These are phyloP conservation scores for Backusella circina DNA, from an alignment of 192 early-diverging fungal species.

Conservation along the genomic window DNA sequence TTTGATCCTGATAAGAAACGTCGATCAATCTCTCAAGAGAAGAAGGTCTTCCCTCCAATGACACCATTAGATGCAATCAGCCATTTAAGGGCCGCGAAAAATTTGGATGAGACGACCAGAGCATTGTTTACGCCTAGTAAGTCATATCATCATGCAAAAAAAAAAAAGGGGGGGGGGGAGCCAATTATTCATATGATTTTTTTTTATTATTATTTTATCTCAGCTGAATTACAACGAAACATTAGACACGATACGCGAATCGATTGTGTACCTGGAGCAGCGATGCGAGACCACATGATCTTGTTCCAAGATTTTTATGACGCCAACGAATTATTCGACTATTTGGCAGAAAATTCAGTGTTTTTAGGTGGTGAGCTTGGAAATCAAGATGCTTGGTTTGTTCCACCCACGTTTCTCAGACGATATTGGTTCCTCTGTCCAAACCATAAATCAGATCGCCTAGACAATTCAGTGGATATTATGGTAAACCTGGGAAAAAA, in stretches of 20 bases:
- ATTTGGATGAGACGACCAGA: neutral
- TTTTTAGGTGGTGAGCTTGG: slow-evolving; percentile 30
- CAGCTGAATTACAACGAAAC: slow-evolving; percentile 32
- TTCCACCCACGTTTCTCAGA: slow-evolving; percentile 22
- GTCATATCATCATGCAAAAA: neutral
- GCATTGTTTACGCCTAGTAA: slow-evolving; percentile 27
- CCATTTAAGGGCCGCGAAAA: neutral
- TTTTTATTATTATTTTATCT: neutral
- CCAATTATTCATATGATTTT: neutral
- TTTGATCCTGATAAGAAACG: neutral
- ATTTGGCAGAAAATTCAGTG: slow-evolving; percentile 8
- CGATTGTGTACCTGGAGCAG: slow-evolving; percentile 26
- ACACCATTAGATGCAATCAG: slow-evolving; percentile 24
- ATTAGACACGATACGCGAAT: slow-evolving; percentile 30
- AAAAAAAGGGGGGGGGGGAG: neutral
- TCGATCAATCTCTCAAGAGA: neutral
- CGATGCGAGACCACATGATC: slow-evolving; percentile 34
- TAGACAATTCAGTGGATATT: slow-evolving; percentile 23
- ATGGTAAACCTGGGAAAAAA: slow-evolving; percentile 10
- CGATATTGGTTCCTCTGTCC: slow-evolving; percentile 30
- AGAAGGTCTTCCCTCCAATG: slow-evolving; percentile 23
- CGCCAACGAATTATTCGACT: slow-evolving; percentile 23
- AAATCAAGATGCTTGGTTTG: slow-evolving; percentile 28
- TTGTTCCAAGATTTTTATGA: slow-evolving; percentile 28
- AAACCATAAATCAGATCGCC: slow-evolving; percentile 17